A percentile compares a stretch with the other conserved stretches of the same genome.
These are phyloP conservation scores for Ophiosphaerella korrae DNA, from an alignment of 2,329 filamentous ascomycete species.

Conservation along the genomic window DNA sequence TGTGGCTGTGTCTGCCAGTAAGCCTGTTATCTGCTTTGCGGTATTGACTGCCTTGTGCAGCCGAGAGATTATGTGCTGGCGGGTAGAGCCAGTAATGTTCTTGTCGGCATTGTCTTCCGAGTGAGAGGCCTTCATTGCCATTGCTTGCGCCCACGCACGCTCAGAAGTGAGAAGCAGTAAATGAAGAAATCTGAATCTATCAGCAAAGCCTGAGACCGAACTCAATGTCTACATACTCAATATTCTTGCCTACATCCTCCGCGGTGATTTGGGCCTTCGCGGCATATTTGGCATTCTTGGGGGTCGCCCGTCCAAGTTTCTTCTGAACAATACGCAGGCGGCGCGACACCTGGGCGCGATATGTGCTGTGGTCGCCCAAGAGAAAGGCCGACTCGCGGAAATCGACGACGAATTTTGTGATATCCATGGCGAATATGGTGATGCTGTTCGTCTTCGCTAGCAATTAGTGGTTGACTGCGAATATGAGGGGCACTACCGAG, in stretches of 20 bases:
- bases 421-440: slow-evolving; percentile 69
- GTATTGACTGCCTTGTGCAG: slow-evolving; percentile 77
- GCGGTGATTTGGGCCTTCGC: slow-evolving; percentile 72
- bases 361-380: slow-evolving; percentile 85
- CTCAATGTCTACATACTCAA: slow-evolving; percentile 64
- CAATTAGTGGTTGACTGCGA: background rate
- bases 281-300: slow-evolving; percentile 84
- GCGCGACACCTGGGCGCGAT: slow-evolving; percentile 78
- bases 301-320: slow-evolving; percentile 82
- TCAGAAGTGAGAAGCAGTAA: slow-evolving; percentile 86
- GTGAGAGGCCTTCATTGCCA: slow-evolving; percentile 88
- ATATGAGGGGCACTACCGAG: slow-evolving; percentile 25
- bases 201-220: background rate
- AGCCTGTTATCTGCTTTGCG: slow-evolving; percentile 69
- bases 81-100: slow-evolving; percentile 76
- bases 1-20: slow-evolving; percentile 67
- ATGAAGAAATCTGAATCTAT: slow-evolving; percentile 30
- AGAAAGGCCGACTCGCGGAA: slow-evolving; percentile 83
- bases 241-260: slow-evolving; percentile 73
- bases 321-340: slow-evolving; percentile 82
- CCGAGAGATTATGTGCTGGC: slow-evolving; percentile 87
- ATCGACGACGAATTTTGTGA: slow-evolving; percentile 81
- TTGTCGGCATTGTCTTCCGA: slow-evolving; percentile 73
- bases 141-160: slow-evolving; percentile 91
- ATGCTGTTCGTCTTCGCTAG: slow-evolving; percentile 4